phyloP scores from a whole-genome alignment of 805 yeast species.

The Saturnispora hagleri region DNA sequence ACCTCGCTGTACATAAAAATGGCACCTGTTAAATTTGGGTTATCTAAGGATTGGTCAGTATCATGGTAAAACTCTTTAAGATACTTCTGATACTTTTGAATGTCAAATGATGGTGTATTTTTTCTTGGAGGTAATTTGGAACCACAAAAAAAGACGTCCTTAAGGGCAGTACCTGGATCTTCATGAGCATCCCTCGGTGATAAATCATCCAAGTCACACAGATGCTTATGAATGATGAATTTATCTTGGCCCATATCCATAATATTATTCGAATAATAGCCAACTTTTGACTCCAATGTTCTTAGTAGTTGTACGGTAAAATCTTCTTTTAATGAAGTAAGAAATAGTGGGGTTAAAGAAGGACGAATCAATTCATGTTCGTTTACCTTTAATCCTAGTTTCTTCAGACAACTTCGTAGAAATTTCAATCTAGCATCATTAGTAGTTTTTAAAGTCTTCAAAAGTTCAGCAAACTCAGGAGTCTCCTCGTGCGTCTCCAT shows the following conservation, averaged over 20 bases:
- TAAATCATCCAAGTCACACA: constrained; percentile 20
- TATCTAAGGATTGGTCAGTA: constrained; percentile 10
- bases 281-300: constrained; percentile 26
- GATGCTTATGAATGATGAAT: constrained; percentile 38
- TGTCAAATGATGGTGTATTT: constrained; percentile 67
- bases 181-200: constrained; percentile 31
- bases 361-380: constrained; percentile 45
- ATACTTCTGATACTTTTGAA: constrained; percentile 41
- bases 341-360: constrained; percentile 53
- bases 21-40: constrained; percentile 44
- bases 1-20: constrained; percentile 74
- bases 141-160: constrained; percentile 43
- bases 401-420: constrained; percentile 44
- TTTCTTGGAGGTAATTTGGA: constrained; percentile 36
- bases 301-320: constrained; percentile 28
- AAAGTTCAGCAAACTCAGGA: constrained; percentile 26
- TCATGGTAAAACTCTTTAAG: constrained; percentile 29
- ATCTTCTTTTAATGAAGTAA: constrained; percentile 35
- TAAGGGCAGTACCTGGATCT: constrained; percentile 48
- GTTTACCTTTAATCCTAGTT: constrained; percentile 65
- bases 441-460: constrained; percentile 32
- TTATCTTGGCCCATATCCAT: constrained; percentile 49
- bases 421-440: constrained; percentile 47
- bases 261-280: constrained; percentile 31
- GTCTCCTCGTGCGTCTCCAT: constrained; percentile 27